A percentile compares a stretch with the other conserved stretches of the same genome.
Conservation (phyloP, 805 yeast species). For the Kodamaea fukazawae region DNA sequence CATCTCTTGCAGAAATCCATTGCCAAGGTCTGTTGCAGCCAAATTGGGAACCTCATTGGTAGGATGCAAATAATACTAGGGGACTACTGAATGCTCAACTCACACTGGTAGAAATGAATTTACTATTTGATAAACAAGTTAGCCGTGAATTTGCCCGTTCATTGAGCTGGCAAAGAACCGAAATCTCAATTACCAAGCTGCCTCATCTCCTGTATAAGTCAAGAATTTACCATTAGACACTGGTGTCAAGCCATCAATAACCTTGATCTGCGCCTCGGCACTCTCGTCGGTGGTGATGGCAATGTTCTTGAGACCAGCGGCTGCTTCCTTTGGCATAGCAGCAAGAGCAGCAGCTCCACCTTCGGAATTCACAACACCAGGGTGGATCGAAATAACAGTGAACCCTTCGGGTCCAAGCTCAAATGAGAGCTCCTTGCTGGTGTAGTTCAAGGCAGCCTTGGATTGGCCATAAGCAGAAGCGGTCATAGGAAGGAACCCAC, state of each 20-base stretch:
- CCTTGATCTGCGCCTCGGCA: constrained; percentile 7
- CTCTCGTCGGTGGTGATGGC: constrained; percentile 3
- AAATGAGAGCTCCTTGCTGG: constrained; percentile 21
- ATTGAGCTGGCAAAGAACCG: too few species aligned
- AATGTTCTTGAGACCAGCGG: constrained; percentile 11
- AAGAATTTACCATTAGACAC: constrained; percentile 26
- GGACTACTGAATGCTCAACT: too few species aligned
- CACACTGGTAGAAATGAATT: too few species aligned
- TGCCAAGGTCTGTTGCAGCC: too few species aligned
- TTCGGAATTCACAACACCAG: too few species aligned
- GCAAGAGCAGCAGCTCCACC: too few species aligned
- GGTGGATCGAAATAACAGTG: constrained; percentile 25
- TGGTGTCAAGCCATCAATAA: constrained; percentile 17
- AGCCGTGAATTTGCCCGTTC: too few species aligned
- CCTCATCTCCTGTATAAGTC: constrained; percentile 18
- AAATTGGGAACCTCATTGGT: too few species aligned
- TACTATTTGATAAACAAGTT: too few species aligned
- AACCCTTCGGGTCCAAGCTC: constrained; percentile 23
- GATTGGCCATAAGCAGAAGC: constrained; percentile 30
- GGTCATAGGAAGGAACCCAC: constrained; percentile 17
- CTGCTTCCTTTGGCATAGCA: too few species aligned
- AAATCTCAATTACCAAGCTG: constrained; percentile 8
- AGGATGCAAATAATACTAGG: too few species aligned
- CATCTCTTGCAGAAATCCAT: too few species aligned
- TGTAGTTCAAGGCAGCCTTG: constrained; percentile 34